Evolutionary conservation across 495 filamentous ascomycete species (phyloP), one percentile per base, ranked within the genome.

Genomic region (Daldinia childiae): DNA sequence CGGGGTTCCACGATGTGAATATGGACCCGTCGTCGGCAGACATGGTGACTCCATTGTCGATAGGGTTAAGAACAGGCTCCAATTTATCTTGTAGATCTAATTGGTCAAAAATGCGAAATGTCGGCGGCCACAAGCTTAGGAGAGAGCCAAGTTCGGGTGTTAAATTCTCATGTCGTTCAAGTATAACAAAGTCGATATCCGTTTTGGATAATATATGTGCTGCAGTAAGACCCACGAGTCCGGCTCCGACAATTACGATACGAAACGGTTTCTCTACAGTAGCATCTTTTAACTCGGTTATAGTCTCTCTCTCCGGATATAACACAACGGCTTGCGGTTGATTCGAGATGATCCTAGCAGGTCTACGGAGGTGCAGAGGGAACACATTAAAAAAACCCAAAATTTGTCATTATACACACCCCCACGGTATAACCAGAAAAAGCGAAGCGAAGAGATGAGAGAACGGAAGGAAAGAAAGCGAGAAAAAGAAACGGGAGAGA

Each of bases 171-270:
- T 75, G 64, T 21, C 75, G 72, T 69, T 88, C 87, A 1, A 88
- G 76, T 1, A 89, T 58, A 8, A 85, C 69, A 43, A 82, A 85
- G 64, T 87, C 83, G 63, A 89, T 84, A 15, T 74, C 74, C 2
- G 77, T 77, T 30, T 74, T 69, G 1, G 77, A 60, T 15, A 89
- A 76, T n/a, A 73, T 75, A 50, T 87, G 81, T 0, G 87, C 85
- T 1, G 85, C 66, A 3, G 82, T 83, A 3, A 90, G 73, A 0
- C 84, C 85, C 4, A 83, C 77, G 26, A 88, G 79, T 5, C 82
- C 82, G 7, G 84, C 86, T 26, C 87, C 87, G 14, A 84, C 82
- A 41, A 90, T 82, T 36, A 90, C 79, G 27, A 84, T 84, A 45
- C 79, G 82, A 75, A 87, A 83, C 6, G 72, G 74, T n/a, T 62